Evolutionary conservation across 2,329 filamentous ascomycete species (phyloP), one percentile per base, ranked within the genome.

Genomic region (Emericellopsis cladophorae): DNA sequence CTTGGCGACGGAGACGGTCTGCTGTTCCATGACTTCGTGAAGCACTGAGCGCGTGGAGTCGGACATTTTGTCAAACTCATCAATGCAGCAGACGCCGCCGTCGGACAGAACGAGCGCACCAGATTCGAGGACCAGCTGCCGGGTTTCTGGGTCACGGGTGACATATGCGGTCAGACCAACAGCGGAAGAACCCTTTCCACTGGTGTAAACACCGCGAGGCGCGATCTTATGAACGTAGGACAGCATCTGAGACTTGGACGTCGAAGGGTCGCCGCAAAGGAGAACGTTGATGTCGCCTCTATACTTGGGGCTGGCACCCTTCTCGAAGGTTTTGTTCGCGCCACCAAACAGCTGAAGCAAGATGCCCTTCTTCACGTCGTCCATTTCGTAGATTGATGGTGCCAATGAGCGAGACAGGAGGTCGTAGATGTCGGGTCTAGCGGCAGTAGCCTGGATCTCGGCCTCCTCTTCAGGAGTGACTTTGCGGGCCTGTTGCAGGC

Each of bases 361-460:
- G 46, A 98, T 95, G 10, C 92, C 92, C 65, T 98, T 98, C 71
- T 98, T 98, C 37, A 96, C 88, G 54, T 98, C 92, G 50, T 98
- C 92, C 80, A 94, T 84, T 62, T 98, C 92, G 65, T 93, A 95
- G 54, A 98, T 83, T 44, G 89, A 95, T 12, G 92, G 92, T 2
- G 92, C 92, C 23, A 98, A 69, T 2, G 90, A 96, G 31, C 90
- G 79, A 15, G 92, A 76, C 4, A 98, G 76, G 21, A 98, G 74
- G 18, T 98, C 89, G 59, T 98, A 98, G 41, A 98, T 80, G 58
- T 98, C 92, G 2, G 81, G 70, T 40, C 92, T 79, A 26, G 76
- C 72, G 10, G 84, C 85, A 10, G 84, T 92, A 44, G 75, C 79
- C 53, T 76, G 83, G 57, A 98, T 98, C 66, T 84, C 90, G 42